Evolutionary conservation across 2,329 filamentous ascomycete species (phyloP).

Genomic region (Rhexocercosporidium sp.): DNA sequence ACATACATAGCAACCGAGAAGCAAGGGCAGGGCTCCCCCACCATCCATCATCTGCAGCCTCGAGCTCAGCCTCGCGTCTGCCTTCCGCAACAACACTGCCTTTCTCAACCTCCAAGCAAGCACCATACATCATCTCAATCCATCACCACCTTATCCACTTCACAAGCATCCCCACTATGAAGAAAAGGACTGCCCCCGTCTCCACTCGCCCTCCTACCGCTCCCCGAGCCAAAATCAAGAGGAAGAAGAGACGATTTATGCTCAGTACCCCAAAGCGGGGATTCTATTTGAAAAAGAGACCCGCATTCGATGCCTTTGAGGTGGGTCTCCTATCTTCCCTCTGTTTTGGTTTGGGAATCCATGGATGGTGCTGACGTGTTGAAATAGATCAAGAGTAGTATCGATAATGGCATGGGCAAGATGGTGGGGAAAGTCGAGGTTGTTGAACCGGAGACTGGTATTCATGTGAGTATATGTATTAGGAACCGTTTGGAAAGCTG

Average conservation of each 20-base stretch:
- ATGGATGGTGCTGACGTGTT: neutral
- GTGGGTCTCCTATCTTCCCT: neutral
- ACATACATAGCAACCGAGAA: too few relatives aligned
- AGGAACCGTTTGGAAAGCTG: too few relatives aligned
- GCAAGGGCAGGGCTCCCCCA: too few relatives aligned
- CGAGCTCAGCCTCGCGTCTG: neutral
- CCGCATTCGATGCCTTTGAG: constrained; percentile 23
- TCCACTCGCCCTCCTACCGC: too few relatives aligned
- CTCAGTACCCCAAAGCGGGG: neutral
- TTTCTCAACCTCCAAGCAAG: neutral
- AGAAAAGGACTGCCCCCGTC: too few relatives aligned
- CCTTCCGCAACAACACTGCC: neutral
- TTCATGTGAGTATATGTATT: constrained; percentile 24
- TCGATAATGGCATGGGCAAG: neutral
- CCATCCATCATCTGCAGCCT: neutral
- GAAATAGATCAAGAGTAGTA: constrained; percentile 10
- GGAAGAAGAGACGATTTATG: neutral
- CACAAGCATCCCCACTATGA: too few relatives aligned
- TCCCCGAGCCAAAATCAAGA: neutral
- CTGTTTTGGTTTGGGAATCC: neutral
- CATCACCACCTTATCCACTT: too few relatives aligned
- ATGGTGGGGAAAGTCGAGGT: neutral
- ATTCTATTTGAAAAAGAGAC: neutral
- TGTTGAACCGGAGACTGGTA: constrained; percentile 23
- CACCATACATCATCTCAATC: too few relatives aligned